A percentile compares a stretch with the other conserved stretches of the same genome.
phyloP scores from a whole-genome alignment of 169 alveolate genomes.

The Plasmodium vivax region DNA sequence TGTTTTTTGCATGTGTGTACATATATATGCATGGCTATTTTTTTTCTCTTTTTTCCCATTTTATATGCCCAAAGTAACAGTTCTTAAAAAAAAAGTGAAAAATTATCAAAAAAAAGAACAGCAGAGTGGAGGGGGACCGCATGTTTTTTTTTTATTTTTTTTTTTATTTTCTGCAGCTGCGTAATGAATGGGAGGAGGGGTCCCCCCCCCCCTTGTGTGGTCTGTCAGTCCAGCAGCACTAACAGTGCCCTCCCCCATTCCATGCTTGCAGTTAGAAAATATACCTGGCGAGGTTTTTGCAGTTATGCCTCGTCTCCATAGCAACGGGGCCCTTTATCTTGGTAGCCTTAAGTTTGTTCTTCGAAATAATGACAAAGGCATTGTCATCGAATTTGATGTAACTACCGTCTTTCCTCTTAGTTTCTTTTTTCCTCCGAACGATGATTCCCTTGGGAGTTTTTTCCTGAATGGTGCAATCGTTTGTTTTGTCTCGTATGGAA shows the following conservation, averaged over 20 bases:
- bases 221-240: no score
- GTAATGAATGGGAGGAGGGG: not conserved
- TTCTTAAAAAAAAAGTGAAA: not conserved
- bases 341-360: conserved; percentile 83
- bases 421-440: conserved; percentile 84
- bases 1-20: not conserved
- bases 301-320: conserved; percentile 85
- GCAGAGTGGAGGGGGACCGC: not conserved
- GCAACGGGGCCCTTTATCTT: conserved; percentile 86
- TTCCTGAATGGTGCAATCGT: conserved; percentile 77
- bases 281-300: conserved; percentile 79
- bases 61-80: not conserved
- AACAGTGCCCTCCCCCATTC: not conserved
- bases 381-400: conserved; percentile 86
- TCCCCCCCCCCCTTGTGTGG: not conserved
- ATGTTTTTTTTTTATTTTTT: not conserved
- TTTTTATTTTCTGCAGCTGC: not conserved
- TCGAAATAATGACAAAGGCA: conserved; percentile 84
- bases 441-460: conserved; percentile 85
- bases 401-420: conserved; percentile 85
- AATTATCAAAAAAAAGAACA: not conserved
- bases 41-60: not conserved
- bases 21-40: not conserved
- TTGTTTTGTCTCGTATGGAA: conserved; percentile 84
- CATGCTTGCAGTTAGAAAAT: conserved; percentile 71